Evolutionary conservation across 208 protist species (phyloP).

Genomic region (Herpetomonas tarakana): DNA sequence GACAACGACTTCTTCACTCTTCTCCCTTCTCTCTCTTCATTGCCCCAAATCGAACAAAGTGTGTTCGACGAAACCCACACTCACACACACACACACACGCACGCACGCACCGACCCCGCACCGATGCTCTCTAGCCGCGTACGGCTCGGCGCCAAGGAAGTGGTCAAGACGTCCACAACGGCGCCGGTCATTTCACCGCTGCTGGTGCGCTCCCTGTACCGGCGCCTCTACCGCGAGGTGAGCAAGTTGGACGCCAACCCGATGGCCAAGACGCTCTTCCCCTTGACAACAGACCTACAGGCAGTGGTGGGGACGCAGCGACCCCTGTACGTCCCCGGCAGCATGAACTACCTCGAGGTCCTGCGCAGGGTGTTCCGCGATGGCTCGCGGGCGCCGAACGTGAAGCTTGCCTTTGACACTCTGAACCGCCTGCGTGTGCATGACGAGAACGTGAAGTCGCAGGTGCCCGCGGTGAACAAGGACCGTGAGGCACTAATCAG

Average conservation of each 20-base stretch:
- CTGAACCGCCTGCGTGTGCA: slow-evolving; percentile 69
- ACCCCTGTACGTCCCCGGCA: slow-evolving; percentile 54
- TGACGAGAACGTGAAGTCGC: slow-evolving; percentile 52
- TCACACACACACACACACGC: too few species aligned
- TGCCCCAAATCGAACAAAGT: too few species aligned
- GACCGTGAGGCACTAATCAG: slow-evolving; percentile 42
- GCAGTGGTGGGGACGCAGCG: slow-evolving; percentile 33
- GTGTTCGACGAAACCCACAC: too few species aligned
- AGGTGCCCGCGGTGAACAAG: slow-evolving; percentile 42
- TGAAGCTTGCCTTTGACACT: slow-evolving; percentile 70
- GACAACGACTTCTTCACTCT: too few species aligned
- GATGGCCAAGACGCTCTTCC: slow-evolving; percentile 70
- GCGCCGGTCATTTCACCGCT: slow-evolving; percentile 49
- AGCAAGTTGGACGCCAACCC: slow-evolving; percentile 53
- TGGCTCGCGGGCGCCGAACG: slow-evolving; percentile 19
- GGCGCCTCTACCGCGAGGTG: slow-evolving; percentile 60
- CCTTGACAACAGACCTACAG: slow-evolving; percentile 62
- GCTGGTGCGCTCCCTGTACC: slow-evolving; percentile 70
- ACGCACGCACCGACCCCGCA: too few species aligned
- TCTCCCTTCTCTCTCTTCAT: too few species aligned
- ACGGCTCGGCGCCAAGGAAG: slow-evolving; percentile 10
- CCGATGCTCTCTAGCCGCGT: slow-evolving; percentile 13
- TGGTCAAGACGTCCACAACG: slow-evolving; percentile 23
- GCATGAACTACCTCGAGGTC: slow-evolving; percentile 43
- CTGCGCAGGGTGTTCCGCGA: slow-evolving; percentile 60